phyloP scores from a whole-genome alignment of 148 eudicot genomes.

The Chenopodium suecicum region DNA sequence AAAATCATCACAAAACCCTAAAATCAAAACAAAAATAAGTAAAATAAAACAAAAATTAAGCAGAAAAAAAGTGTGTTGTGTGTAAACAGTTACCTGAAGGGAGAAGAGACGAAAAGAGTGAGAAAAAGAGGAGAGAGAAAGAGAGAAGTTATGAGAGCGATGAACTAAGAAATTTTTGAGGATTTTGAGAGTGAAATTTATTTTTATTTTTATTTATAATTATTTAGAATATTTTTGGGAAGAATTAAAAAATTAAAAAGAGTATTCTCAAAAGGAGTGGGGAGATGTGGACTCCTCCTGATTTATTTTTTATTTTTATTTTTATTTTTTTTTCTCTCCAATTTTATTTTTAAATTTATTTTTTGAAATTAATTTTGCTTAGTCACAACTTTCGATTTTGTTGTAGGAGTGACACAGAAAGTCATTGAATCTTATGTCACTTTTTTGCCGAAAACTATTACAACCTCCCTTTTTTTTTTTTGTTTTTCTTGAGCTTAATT shows the following conservation, averaged over 20 bases:
- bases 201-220: too few species aligned
- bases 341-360: too few species aligned
- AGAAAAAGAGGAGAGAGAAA: background rate
- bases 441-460: background rate
- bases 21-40: background rate
- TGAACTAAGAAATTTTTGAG: slow-evolving; percentile 14
- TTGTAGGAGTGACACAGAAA: slow-evolving; percentile 27
- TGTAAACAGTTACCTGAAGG: slow-evolving; percentile 28
- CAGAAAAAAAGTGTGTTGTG: background rate
- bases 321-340: too few species aligned
- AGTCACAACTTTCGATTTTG: slow-evolving; percentile 19
- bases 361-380: background rate
- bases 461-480: background rate
- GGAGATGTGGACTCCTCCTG: slow-evolving; percentile 16
- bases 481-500: background rate
- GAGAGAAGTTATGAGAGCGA: slow-evolving; percentile 22
- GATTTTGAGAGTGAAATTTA: slow-evolving; percentile 7
- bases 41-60: background rate
- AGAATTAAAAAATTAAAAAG: background rate
- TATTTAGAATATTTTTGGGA: background rate
- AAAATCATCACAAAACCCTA: slow-evolving; percentile 18
- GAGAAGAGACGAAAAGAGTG: slow-evolving; percentile 14
- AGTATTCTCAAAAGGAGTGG: slow-evolving; percentile 27
- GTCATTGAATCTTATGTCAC: slow-evolving; percentile 27
- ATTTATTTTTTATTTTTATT: background rate